These are phyloP conservation scores for Globisporangium perplexum DNA, from an alignment of 352 stramenopile species.

Conservation along the genomic window DNA sequence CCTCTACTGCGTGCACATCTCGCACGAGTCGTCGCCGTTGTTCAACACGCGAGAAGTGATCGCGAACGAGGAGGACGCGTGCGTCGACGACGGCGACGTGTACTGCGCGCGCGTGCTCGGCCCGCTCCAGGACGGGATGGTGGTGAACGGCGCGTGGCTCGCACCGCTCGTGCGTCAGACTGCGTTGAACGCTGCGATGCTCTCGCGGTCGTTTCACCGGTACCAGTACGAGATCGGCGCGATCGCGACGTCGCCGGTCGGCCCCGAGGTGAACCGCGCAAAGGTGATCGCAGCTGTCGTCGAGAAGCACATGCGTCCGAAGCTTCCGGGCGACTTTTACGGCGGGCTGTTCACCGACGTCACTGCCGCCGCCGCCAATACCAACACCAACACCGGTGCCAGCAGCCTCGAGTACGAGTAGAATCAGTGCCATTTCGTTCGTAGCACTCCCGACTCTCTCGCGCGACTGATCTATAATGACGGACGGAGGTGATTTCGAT, in stretches of 20 bases:
- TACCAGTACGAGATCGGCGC: constrained; percentile 74
- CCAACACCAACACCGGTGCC: too few species aligned
- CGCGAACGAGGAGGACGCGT: constrained; percentile 66
- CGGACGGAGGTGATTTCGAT: too few species aligned
- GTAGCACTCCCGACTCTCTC: too few species aligned
- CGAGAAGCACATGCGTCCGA: constrained; percentile 75
- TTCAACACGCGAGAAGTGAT: constrained; percentile 73
- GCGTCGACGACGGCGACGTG: constrained; percentile 73
- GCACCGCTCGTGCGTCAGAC: constrained; percentile 78
- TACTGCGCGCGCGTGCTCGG: constrained; percentile 78
- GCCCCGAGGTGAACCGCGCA: constrained; percentile 64
- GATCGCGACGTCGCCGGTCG: constrained; percentile 50
- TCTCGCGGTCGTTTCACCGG: constrained; percentile 63
- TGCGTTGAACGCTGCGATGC: constrained; percentile 70
- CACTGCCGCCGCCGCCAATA: constrained; percentile 8
- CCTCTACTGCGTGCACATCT: constrained; percentile 80
- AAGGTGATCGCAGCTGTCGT: constrained; percentile 69
- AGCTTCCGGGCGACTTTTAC: constrained; percentile 85
- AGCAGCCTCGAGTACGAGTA: too few species aligned
- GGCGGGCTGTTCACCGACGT: constrained; percentile 69
- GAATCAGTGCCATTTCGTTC: too few species aligned
- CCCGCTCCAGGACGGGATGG: constrained; percentile 79
- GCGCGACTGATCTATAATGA: too few species aligned
- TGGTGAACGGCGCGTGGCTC: constrained; percentile 78
- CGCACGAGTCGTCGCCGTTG: constrained; percentile 70